Base-by-base conservation (phyloP, 23 red algal genomes). In the Agarophyton chilense region DNA sequence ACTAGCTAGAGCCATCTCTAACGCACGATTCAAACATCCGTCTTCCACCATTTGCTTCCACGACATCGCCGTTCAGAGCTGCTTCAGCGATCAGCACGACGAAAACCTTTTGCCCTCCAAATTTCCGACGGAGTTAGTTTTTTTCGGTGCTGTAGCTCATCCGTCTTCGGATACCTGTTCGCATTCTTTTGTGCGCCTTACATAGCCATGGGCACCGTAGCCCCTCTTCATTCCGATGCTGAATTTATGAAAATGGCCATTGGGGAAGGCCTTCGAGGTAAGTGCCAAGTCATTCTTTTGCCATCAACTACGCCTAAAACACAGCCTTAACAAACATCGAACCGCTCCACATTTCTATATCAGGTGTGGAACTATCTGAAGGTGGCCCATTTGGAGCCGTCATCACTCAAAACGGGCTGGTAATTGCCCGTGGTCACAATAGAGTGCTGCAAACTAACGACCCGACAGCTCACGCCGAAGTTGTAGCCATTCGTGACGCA, bases 331-430 rank as follows among this genome's bases (percentile, higher is more conserved):
- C 64, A 2, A 41, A 70, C 64, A 1, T 18, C 34, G 6, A 18
- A n/a, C n/a, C n/a, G 13, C 64, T 42, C 33, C 21, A 6, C 33
- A 36, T 70, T 22, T 2, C 34, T 33, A 16, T 9, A 19, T 25
- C 84, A 92, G 95, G 90, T 13, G 91, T 98, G 11, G 24, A 34
- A 10, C 25, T 65, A 25, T 63, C 83, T 5, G 73, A 94, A 29
- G 96, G 96, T 33, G 96, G 96, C 0, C 96, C 96, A 33, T 98
- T 98, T 67, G 96, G 96, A 42, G 96, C 96, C 36, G 57, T 95
- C 10, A 79, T 98, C 22, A 77, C 87, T 11, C 75, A 78, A 18
- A 79, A 57, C 67, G 92, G 87, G 4, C 50, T 29, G 4, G 60
- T 98, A 24, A 82, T 98, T 18, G 84, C 91, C 4, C 71, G 77